These are phyloP conservation scores for Chalciporus pseudorubinellus DNA, from an alignment of 768 basidiomycete genomes.

Conservation along the genomic window DNA sequence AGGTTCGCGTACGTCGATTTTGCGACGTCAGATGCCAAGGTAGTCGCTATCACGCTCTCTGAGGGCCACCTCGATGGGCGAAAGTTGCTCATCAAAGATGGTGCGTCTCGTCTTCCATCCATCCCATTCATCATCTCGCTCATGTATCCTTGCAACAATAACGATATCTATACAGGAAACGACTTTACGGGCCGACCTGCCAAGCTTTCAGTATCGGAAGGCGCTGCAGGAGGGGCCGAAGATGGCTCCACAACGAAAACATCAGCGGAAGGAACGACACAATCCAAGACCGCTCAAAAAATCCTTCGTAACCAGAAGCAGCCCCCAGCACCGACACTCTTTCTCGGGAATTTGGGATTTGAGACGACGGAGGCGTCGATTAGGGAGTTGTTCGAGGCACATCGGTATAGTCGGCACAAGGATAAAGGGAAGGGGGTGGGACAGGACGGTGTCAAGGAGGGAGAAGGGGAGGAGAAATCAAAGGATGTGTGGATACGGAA, in stretches of 20 bases:
- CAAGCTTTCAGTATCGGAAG: conserved; percentile 36
- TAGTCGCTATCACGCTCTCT: conserved; percentile 71
- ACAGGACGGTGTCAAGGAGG: conserved; percentile 5
- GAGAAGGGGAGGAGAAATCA: conserved; percentile 1
- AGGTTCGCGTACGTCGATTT: conserved; percentile 99
- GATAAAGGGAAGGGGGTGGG: conserved; percentile 33
- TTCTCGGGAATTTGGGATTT: conserved; percentile 91
- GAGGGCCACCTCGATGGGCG: conserved; percentile 84
- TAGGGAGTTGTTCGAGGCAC: conserved; percentile 68
- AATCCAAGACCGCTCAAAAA: conserved; percentile 72
- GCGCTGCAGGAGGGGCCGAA: conserved; percentile 26
- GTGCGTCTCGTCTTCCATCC: conserved; percentile 37
- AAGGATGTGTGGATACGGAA: conserved; percentile 66
- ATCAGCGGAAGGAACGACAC: conserved; percentile 21
- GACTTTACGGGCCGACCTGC: conserved; percentile 72
- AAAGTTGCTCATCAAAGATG: conserved; percentile 90
- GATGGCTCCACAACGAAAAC: conserved; percentile 37
- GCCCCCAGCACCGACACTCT: conserved; percentile 79
- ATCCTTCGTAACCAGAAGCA: conserved; percentile 79
- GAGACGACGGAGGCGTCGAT: conserved; percentile 81
- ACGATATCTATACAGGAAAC: conserved; percentile 49
- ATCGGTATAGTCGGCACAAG: conserved; percentile 34
- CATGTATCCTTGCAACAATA: background rate
- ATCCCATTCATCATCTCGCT: background rate
- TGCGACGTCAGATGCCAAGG: conserved; percentile 69